Conservation (phyloP, 805 yeast genomes). For the Metschnikowia sp. region DNA sequence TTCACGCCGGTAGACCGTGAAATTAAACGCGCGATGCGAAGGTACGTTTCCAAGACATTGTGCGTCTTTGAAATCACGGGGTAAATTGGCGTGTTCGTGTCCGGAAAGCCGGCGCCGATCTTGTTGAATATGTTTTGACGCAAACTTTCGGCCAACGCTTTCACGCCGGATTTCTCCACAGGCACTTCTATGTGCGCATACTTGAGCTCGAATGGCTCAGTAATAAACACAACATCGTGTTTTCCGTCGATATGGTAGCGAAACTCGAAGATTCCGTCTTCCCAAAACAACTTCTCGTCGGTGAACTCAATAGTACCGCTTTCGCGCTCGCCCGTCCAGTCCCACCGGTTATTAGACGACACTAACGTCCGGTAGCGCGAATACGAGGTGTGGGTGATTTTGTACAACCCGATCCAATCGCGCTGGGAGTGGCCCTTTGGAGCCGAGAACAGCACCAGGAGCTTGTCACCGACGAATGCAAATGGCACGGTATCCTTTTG, state of each 20-base stretch:
- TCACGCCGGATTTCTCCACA: slow-evolving; percentile 25
- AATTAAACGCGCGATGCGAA: slow-evolving; percentile 25
- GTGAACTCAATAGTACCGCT: slow-evolving; percentile 50
- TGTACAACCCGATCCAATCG: slow-evolving; percentile 80
- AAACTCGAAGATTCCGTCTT: slow-evolving; percentile 69
- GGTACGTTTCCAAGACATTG: slow-evolving; percentile 29
- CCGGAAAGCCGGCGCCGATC: slow-evolving; percentile 21
- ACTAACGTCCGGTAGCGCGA: slow-evolving; percentile 54
- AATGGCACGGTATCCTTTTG: slow-evolving; percentile 11
- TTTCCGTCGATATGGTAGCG: slow-evolving; percentile 65
- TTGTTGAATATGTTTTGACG: slow-evolving; percentile 30
- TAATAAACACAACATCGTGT: slow-evolving; percentile 65
- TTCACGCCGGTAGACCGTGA: slow-evolving; percentile 34
- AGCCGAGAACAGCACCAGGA: slow-evolving; percentile 52
- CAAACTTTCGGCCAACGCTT: slow-evolving; percentile 29
- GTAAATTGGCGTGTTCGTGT: slow-evolving; percentile 27
- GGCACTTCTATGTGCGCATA: slow-evolving; percentile 39
- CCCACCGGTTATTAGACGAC: slow-evolving; percentile 69
- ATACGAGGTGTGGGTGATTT: slow-evolving; percentile 54
- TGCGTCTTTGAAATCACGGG: slow-evolving; percentile 24
- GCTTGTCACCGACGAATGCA: slow-evolving; percentile 48
- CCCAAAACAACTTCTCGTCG: slow-evolving; percentile 52
- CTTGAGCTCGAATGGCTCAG: slow-evolving; percentile 63
- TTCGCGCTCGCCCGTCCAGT: slow-evolving; percentile 35
- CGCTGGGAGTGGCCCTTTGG: slow-evolving; percentile 46